Evolutionary conservation across 1,284 basidiomycete genomes (phyloP).

Genomic region (Trichosporon asahii): DNA sequence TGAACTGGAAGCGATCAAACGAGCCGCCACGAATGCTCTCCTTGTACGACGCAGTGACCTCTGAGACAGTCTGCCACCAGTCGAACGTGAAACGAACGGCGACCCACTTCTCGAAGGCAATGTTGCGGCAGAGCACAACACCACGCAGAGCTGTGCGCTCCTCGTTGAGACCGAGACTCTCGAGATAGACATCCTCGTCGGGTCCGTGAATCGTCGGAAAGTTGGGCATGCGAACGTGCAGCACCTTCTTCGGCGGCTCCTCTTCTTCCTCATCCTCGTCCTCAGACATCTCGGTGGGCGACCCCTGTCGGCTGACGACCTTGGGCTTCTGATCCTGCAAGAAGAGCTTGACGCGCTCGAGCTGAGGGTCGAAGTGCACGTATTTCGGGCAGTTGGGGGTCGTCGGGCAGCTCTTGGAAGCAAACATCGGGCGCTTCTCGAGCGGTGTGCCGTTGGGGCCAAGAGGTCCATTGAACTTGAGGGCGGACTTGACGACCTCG

Average conservation of each 20-base stretch:
- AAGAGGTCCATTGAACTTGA: slow-evolving; percentile 65
- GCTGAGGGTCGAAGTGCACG: slow-evolving; percentile 87
- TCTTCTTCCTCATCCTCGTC: slow-evolving; percentile 68
- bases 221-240: slow-evolving; percentile 56
- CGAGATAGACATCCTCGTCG: slow-evolving; percentile 56
- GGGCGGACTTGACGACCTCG: slow-evolving; percentile 83
- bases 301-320: slow-evolving; percentile 85
- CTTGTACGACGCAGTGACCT: slow-evolving; percentile 76
- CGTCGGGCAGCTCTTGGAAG: slow-evolving; percentile 62
- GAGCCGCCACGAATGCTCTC: slow-evolving; percentile 61
- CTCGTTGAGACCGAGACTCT: slow-evolving; percentile 60
- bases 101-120: slow-evolving; percentile 83
- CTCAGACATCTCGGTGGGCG: slow-evolving; percentile 74
- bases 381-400: slow-evolving; percentile 70
- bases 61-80: slow-evolving; percentile 91
- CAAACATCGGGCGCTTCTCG: slow-evolving; percentile 57
- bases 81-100: slow-evolving; percentile 90
- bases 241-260: slow-evolving; percentile 42
- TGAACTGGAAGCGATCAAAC: slow-evolving; percentile 62
- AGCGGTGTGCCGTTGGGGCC: slow-evolving; percentile 37
- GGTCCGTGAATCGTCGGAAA: slow-evolving; percentile 54
- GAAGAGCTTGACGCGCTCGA: slow-evolving; percentile 87
- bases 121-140: slow-evolving; percentile 72
- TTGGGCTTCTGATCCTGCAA: slow-evolving; percentile 87
- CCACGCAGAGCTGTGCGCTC: slow-evolving; percentile 65